Conservation (phyloP, 2,329 filamentous ascomycete genomes). For the Cladosporium sp. region DNA sequence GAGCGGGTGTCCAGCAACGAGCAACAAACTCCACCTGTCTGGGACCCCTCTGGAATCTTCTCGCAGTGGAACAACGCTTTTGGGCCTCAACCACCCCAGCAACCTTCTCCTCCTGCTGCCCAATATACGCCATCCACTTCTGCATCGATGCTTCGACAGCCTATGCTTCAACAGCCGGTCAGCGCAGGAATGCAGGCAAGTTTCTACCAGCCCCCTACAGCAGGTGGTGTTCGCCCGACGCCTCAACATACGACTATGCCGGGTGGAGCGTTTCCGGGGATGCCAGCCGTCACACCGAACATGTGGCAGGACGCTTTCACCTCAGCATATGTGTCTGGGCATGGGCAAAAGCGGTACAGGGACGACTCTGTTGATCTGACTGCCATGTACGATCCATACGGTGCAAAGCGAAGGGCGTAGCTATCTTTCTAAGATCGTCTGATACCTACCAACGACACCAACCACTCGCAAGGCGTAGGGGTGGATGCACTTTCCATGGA, state of each 20-base stretch:
- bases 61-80: constrained; percentile 97
- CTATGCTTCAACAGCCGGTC: constrained; percentile 13
- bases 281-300: constrained; percentile 41
- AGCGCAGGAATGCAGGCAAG: constrained; percentile 4
- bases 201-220: constrained; percentile 4
- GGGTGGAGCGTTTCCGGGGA: neutral
- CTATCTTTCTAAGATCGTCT: too few species aligned
- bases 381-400: constrained; percentile 7
- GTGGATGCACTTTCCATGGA: too few species aligned
- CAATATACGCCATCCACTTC: constrained; percentile 19
- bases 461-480: too few species aligned
- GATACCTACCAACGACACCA: neutral
- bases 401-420: constrained; percentile 20
- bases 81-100: constrained; percentile 52
- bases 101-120: constrained; percentile 39
- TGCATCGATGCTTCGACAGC: constrained; percentile 34
- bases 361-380: constrained; percentile 28
- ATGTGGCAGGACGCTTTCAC: constrained; percentile 50
- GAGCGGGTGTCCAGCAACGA: constrained; percentile 7
- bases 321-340: constrained; percentile 31
- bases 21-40: constrained; percentile 21
- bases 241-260: neutral
- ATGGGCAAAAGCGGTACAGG: constrained; percentile 43
- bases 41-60: constrained; percentile 33
- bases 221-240: neutral